These are phyloP conservation scores for Ustanciosporium gigantosporum DNA, from an alignment of 1,284 basidiomycete genomes.

Conservation along the genomic window DNA sequence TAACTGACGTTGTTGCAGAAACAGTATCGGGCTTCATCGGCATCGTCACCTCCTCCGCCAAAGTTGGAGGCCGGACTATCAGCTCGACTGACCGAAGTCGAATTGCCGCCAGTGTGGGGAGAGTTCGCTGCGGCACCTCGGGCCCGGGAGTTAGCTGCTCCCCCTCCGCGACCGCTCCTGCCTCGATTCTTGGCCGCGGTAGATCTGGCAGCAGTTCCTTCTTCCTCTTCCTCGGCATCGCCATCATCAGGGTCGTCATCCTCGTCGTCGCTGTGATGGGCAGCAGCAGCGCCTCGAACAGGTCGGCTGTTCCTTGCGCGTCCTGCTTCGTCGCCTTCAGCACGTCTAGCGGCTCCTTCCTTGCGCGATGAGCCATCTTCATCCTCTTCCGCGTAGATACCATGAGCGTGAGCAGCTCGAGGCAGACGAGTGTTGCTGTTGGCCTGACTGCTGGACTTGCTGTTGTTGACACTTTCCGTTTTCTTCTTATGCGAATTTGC, in stretches of 20 bases:
- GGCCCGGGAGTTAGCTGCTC: neutral
- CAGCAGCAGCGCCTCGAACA: slow-evolving; percentile 12
- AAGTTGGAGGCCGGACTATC: slow-evolving; percentile 15
- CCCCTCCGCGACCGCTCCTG: slow-evolving; percentile 3
- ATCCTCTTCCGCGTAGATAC: slow-evolving; percentile 31
- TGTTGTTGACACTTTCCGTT: slow-evolving; percentile 6
- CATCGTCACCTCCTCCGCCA: slow-evolving; percentile 40
- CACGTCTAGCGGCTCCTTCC: slow-evolving; percentile 10
- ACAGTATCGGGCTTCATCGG: slow-evolving; percentile 76
- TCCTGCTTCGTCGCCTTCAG: slow-evolving; percentile 8
- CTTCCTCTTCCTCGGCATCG: slow-evolving; percentile 26
- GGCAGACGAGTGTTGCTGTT: slow-evolving; percentile 36
- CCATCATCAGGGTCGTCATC: slow-evolving; percentile 31
- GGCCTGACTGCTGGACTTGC: slow-evolving; percentile 6
- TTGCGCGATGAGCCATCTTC: slow-evolving; percentile 27
- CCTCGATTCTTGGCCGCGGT: slow-evolving; percentile 17
- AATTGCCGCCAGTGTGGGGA: slow-evolving; percentile 17
- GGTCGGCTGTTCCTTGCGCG: slow-evolving; percentile 25
- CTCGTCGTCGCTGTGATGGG: slow-evolving; percentile 33
- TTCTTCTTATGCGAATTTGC: slow-evolving; percentile 31
- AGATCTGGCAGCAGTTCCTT: slow-evolving; percentile 1
- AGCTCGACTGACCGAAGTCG: slow-evolving; percentile 18
- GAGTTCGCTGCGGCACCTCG: slow-evolving; percentile 10
- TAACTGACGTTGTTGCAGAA: slow-evolving; percentile 83
- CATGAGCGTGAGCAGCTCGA: slow-evolving; percentile 31